Evolutionary conservation across 495 filamentous ascomycete genomes (phyloP), one percentile per base, ranked within the genome.

Genomic region (Beverwykella pulmonaria): DNA sequence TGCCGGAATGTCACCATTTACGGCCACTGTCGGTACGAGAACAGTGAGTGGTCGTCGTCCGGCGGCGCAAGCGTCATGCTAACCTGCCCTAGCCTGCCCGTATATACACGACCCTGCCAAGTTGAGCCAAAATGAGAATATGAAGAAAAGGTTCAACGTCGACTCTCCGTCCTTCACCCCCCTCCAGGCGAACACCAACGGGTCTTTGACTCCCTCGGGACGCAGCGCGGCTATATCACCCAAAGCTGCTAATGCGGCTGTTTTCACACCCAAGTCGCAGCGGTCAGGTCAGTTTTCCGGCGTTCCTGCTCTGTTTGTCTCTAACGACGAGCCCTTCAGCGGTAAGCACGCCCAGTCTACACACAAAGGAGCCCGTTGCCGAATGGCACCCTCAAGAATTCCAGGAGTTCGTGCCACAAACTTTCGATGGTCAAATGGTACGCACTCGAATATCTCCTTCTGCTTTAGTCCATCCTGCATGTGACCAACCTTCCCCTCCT

Each of bases 131-230:
- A 73, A 77, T 53, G 75, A 82, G 36, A 70, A 65, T 39, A 77
- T 82, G 61, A 94, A 89, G 79, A 92, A 93, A 80, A 81, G 87
- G 15, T 86, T 98, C 71, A 98, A 96, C 75, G 93, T 96, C 70
- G 94, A 98, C 68, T 97, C 94, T 14, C 94, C 95, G 15, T 89
- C 93, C 46, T 98, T 98, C 70, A 97, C 92, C 0, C 95, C 94
- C 22, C 83, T 87, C 17, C 73, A 83, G 53, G 73, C 87, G 17
- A 80, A 81, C 36, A 78, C 79, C 39, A 78, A 79, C 63, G 63
- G 82, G 79, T 25, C 62, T 77, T 83, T 75, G 77, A 82, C 59
- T 73, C 79, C 67, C 73, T 53, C 77, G 12, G 65, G 82, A 68
- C 92, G 91, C 72, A 79, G 83, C 9, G 82, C 84, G 32, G 82